Conservation (phyloP, 2,329 filamentous ascomycete genomes). For the Penicillium sp. region DNA sequence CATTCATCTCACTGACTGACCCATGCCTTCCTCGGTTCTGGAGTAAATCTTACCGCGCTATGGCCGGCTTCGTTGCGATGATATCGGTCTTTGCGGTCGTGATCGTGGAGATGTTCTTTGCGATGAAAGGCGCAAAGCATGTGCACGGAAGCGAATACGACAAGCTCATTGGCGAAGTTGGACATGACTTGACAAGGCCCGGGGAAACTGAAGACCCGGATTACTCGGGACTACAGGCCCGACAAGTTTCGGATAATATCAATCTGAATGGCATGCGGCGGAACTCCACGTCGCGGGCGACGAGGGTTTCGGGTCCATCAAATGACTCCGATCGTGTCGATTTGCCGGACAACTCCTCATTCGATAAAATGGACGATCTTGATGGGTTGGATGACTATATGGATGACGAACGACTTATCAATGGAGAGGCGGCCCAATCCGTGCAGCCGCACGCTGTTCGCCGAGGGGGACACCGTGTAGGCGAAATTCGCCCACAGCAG, state of each 20-base stretch:
- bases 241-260: slow-evolving; percentile 21
- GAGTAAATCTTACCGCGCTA: slow-evolving; percentile 71
- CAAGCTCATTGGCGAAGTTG: slow-evolving; percentile 36
- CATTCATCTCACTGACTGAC: slow-evolving; percentile 58
- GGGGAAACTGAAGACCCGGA: slow-evolving; percentile 18
- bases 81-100: slow-evolving; percentile 76
- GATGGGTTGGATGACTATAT: slow-evolving; percentile 49
- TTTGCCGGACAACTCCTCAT: slow-evolving; percentile 22
- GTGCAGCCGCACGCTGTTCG: slow-evolving; percentile 12
- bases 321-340: slow-evolving; percentile 18
- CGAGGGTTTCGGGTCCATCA: slow-evolving; percentile 15
- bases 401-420: slow-evolving; percentile 22
- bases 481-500: slow-evolving; percentile 22
- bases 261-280: slow-evolving; percentile 19
- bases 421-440: slow-evolving; percentile 12
- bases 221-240: slow-evolving; percentile 25
- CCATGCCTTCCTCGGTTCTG: slow-evolving; percentile 72
- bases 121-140: slow-evolving; percentile 62
- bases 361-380: slow-evolving; percentile 52
- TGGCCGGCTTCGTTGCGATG: slow-evolving; percentile 81
- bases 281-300: slow-evolving; percentile 3
- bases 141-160: slow-evolving; percentile 55
- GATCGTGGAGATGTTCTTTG: slow-evolving; percentile 83
- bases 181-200: slow-evolving; percentile 20
- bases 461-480: slow-evolving; percentile 13